Conservation (phyloP, 306 rosid genomes). For the Hippophae tibetana region DNA sequence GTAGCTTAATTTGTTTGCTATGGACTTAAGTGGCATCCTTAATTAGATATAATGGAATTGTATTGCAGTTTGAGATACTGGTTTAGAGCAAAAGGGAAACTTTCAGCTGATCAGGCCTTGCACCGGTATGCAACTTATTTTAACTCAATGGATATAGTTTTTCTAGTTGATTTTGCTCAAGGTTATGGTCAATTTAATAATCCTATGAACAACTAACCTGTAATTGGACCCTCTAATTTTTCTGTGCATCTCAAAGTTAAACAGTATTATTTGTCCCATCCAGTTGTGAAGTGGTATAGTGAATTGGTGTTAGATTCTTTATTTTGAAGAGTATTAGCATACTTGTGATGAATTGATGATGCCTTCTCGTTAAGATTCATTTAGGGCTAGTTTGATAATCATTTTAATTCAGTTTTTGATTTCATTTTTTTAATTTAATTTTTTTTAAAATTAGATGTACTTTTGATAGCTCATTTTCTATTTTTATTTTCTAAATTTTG, state of each 20-base stretch:
- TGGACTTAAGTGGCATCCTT: slow-evolving; percentile 8
- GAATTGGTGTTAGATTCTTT: neutral
- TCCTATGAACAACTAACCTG: neutral
- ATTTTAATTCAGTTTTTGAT: too few species aligned
- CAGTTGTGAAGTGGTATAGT: neutral
- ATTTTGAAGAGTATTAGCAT: neutral
- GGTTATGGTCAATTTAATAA: neutral
- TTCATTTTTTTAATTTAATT: too few species aligned
- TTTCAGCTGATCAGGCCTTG: slow-evolving; percentile 94
- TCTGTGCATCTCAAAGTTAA: neutral
- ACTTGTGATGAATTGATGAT: neutral
- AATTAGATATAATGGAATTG: slow-evolving; percentile 14
- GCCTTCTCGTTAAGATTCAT: neutral
- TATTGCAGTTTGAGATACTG: slow-evolving; percentile 72
- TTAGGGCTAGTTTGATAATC: neutral
- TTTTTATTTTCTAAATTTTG: too few species aligned
- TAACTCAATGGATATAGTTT: slow-evolving; percentile 6
- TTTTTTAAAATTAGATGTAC: too few species aligned
- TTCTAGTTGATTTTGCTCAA: slow-evolving; percentile 9
- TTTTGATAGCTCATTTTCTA: too few species aligned
- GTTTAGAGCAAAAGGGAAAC: slow-evolving; percentile 84
- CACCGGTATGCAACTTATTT: slow-evolving; percentile 51
- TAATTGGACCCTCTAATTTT: neutral
- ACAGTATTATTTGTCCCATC: too few species aligned
- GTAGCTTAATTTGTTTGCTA: neutral